Percentiles rank a stretch among this genome's conserved stretches.
Evolutionary conservation across 192 early-diverging fungal species (phyloP).

Genomic region (Mortierella alpina): DNA sequence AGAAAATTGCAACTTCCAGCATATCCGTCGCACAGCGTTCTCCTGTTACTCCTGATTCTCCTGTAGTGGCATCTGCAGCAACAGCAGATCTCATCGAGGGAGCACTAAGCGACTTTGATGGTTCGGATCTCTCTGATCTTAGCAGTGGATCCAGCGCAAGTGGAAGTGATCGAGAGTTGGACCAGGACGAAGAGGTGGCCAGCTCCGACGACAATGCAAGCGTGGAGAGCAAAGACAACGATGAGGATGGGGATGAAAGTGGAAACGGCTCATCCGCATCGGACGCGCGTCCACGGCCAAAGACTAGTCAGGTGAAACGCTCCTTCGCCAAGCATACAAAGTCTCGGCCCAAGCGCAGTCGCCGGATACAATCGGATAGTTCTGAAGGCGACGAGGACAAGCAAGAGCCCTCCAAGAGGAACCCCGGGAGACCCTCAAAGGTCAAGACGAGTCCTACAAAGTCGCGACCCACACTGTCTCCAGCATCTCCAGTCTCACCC

Average conservation of each 20-base stretch:
- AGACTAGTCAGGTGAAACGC: conserved; percentile 4
- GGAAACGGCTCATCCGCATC: conserved; percentile 14
- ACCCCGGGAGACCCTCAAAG: conserved; percentile 42
- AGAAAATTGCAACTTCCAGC: not conserved
- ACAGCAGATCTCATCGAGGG: conserved; percentile 25
- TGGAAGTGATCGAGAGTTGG: conserved; percentile 25
- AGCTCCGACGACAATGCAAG: conserved; percentile 21
- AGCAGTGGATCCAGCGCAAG: conserved; percentile 41
- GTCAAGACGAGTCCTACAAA: conserved; percentile 7
- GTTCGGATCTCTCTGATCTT: conserved; percentile 46
- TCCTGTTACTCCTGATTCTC: not conserved
- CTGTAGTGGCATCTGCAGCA: not conserved
- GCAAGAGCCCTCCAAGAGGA: conserved; percentile 5
- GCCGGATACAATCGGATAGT: conserved; percentile 44
- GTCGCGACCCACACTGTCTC: not conserved
- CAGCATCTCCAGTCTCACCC: conserved; percentile 14
- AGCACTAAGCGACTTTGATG: conserved; percentile 42
- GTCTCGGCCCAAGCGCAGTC: conserved; percentile 16
- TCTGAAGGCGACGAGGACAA: conserved; percentile 22
- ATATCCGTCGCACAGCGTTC: not conserved
- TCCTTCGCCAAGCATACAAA: not conserved
- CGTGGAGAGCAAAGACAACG: conserved; percentile 7
- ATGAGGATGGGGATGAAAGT: conserved; percentile 9
- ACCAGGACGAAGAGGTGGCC: conserved; percentile 2
- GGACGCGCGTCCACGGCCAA: conserved; percentile 18